Percentiles rank a stretch among this genome's conserved stretches.
Conservation (phyloP, 768 basidiomycete genomes). For the Hypholoma fasciculare region DNA sequence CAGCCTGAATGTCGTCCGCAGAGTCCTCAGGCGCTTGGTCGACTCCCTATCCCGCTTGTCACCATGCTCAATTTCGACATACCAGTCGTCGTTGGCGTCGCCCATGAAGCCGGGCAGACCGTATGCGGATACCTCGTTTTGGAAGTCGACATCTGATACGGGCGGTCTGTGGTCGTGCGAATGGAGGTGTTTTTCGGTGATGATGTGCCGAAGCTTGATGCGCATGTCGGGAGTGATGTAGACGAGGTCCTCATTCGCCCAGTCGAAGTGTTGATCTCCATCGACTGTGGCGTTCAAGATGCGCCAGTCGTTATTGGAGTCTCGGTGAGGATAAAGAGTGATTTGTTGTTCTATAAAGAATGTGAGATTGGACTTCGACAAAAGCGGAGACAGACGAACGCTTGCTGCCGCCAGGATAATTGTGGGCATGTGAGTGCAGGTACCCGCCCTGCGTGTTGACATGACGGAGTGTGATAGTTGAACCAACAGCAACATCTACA, state of each 20-base stretch:
- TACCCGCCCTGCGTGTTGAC: slow-evolving; percentile 99
- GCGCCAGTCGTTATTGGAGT: slow-evolving; percentile 93
- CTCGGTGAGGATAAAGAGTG: slow-evolving; percentile 98
- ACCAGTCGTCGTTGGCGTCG: slow-evolving; percentile 93
- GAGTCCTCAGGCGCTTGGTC: slow-evolving; percentile 68
- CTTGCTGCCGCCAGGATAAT: slow-evolving; percentile 87
- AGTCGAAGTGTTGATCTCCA: slow-evolving; percentile 39
- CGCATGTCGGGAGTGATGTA: slow-evolving; percentile 66
- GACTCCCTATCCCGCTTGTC: slow-evolving; percentile 67
- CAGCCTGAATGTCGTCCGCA: slow-evolving; percentile 81
- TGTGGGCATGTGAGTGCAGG: slow-evolving; percentile 90
- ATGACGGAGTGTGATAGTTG: slow-evolving; percentile 81
- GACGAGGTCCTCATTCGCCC: slow-evolving; percentile 50
- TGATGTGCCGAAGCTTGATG: slow-evolving; percentile 79
- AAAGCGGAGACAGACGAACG: slow-evolving; percentile 47
- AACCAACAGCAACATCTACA: slow-evolving; percentile 83
- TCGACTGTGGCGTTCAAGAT: slow-evolving; percentile 73
- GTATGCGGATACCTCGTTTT: slow-evolving; percentile 96
- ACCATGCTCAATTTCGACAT: slow-evolving; percentile 80
- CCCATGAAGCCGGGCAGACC: slow-evolving; percentile 84
- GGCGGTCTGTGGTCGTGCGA: slow-evolving; percentile 95
- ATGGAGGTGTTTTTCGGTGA: slow-evolving; percentile 86
- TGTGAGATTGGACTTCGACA: not conserved
- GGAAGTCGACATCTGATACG: slow-evolving; percentile 97
- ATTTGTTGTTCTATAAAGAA: slow-evolving; percentile 85